Evolutionary conservation across 2,329 filamentous ascomycete species (phyloP), one percentile per base, ranked within the genome.

Genomic region (Penicillium hesseltinei): DNA sequence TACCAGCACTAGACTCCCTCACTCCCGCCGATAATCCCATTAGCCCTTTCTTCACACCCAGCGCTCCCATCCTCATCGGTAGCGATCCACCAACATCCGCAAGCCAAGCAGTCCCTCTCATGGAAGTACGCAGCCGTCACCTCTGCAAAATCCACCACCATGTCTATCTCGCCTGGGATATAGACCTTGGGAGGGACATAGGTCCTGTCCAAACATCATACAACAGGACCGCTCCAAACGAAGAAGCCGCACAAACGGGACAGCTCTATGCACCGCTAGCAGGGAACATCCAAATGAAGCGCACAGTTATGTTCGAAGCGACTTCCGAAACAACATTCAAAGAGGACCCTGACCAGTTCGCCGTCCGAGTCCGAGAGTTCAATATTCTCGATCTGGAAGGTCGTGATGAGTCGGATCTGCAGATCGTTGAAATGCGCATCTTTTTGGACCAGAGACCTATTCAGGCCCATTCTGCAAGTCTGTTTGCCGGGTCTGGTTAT

Each of bases 301-400:
- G 62, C 4, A 67, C 65, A 1, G 64, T 67, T 4, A 66, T 66
- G 61, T 64, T 63, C 35, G 64, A 66, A 29, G 62, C 65, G 2
- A 66, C 61, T 3, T 62, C 57, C 4, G 47, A 56, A 19, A 62
- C 65, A 6, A 48, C 59, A 0, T 66, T 67, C 43, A 59, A 57
- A 21, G 45, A 59, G 17, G 66, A 68, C 21, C 62, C 62, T 19
- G 65, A 67, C 15, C 44, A 63, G n/a, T 66, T 66, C 23, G 46
- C 56, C 2, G 52, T 66, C 2, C 60, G 58, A 27, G 23, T 63
- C 2, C 48, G 57, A 3, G 62, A 65, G 44, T 67, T 67, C 39
- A 66, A 66, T 19, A 49, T 66, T 10, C 39, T 68, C 5, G 61
- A 63, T 25, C 21, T 66, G 7, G 54, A 60, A 39, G 53, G 64